Evolutionary conservation across 345 rosid species (phyloP).

Genomic region (Salix udensis): DNA sequence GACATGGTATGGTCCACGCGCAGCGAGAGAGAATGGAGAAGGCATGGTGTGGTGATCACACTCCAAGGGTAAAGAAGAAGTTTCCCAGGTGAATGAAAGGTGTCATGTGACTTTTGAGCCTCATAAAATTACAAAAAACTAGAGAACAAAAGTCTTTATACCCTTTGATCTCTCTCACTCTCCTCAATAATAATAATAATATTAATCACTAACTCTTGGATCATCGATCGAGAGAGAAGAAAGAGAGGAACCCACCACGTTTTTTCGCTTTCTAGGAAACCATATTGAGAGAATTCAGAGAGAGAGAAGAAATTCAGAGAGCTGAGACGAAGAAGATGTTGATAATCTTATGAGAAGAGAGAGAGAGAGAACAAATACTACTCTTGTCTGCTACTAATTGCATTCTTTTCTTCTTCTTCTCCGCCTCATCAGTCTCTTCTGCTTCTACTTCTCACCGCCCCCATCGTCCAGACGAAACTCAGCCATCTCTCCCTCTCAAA

Average conservation of each 20-base stretch:
- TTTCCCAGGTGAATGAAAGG: slow-evolving; percentile 13
- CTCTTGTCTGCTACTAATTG: neutral
- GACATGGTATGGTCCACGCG: neutral
- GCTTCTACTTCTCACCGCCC: neutral
- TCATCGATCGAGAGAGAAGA: slow-evolving; percentile 28
- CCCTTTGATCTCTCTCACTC: neutral
- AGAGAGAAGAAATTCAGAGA: neutral
- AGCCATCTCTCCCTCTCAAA: slow-evolving; percentile 30
- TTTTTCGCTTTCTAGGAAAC: slow-evolving; percentile 21
- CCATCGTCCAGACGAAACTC: neutral
- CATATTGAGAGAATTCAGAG: neutral
- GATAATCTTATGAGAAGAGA: neutral
- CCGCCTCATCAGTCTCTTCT: neutral
- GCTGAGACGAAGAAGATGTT: neutral
- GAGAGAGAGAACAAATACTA: neutral
- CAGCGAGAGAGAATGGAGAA: neutral
- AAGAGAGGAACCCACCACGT: slow-evolving; percentile 36
- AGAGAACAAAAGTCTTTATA: slow-evolving; percentile 33
- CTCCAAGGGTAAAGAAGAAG: neutral
- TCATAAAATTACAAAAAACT: slow-evolving; percentile 31
- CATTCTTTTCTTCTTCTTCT: neutral
- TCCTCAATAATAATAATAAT: slow-evolving; percentile 8
- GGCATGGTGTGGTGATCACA: neutral
- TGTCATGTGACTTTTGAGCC: slow-evolving; percentile 36
- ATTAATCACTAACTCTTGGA: slow-evolving; percentile 5